Base-by-base conservation (phyloP, 495 filamentous ascomycete species). In the Durotheca rogersii region DNA sequence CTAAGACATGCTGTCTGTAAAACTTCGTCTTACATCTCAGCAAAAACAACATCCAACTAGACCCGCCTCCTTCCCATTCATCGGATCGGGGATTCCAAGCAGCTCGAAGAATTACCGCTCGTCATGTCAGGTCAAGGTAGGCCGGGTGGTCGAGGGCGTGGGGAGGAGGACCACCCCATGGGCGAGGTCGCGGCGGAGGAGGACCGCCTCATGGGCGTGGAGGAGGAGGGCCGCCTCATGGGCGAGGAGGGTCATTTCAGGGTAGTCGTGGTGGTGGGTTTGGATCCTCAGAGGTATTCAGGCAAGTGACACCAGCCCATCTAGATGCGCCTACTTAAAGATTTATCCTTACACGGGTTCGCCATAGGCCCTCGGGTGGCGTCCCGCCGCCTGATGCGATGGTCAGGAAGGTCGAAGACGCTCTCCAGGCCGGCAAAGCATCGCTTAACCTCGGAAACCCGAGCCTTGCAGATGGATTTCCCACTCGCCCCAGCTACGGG, bases 401-500 rank as follows among this genome's bases (percentile, higher is more conserved):
- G 6, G 43, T 46, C 0, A 37, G 18, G 20, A 36, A 10, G n/a
- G 9, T 29, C 32, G 43, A 46, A 14, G 32, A 46, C 12, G 43
- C 43, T 4, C 7, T 46, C 2, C 43, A 46, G 21, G 32, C 43
- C 5, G 36, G 43, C 32, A 46, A 21, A 27, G 20, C 19, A 27
- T 46, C 32, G 2, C 1, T 11, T 17, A 17, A 25, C 19, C 19
- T 46, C 20, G 30, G 19, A 18, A 37, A 29, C 4, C 43, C 36
- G 3, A 35, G 35, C 15, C 42, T 65, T 10, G 44, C 50, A 16
- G 32, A 42, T 0, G 41, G 47, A 2, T 58, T 63, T 20, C 66
- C 66, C 29, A 53, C 57, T 31, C 73, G 79, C 6, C 80, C 79
- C 1, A 78, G 72, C 1, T 78, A 73, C 56, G 78, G 79, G 1